A percentile compares a stretch with the other conserved stretches of the same genome.
phyloP scores from a whole-genome alignment of 1,284 basidiomycete species.

The Sanghuangporus sanghuang region DNA sequence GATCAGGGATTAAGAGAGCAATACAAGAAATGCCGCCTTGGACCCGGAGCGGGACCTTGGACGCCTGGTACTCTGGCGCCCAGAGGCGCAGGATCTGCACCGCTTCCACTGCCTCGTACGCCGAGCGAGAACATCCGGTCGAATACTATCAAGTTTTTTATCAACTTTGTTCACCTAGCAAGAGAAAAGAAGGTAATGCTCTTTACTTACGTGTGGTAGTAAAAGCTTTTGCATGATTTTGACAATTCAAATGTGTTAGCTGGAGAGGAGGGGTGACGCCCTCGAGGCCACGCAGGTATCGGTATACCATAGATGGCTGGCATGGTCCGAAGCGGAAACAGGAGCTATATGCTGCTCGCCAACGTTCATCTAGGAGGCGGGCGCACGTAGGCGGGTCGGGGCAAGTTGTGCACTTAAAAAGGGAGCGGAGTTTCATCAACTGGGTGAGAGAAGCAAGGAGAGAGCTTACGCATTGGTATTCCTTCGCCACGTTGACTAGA shows the following conservation, averaged over 20 bases:
- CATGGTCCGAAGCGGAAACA: conserved; percentile 87
- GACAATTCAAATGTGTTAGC: conserved; percentile 80
- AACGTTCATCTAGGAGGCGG: conserved; percentile 88
- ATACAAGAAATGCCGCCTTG: conserved; percentile 75
- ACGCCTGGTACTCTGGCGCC: conserved; percentile 58
- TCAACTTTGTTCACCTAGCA: conserved; percentile 2
- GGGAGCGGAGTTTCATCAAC: neutral
- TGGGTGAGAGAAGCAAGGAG: neutral
- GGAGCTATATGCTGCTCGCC: conserved; percentile 82
- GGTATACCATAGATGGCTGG: conserved; percentile 87
- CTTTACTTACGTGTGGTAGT: conserved; percentile 69
- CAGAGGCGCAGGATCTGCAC: conserved; percentile 42
- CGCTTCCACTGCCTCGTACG: conserved; percentile 63
- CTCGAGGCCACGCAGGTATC: conserved; percentile 77
- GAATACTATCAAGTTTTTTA: conserved; percentile 53
- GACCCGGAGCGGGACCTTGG: conserved; percentile 57
- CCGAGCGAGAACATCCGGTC: conserved; percentile 89
- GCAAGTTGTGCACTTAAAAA: conserved; percentile 68
- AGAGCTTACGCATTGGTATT: conserved; percentile 77
- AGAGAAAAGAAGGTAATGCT: neutral
- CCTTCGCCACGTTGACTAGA: conserved; percentile 78
- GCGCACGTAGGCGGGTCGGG: conserved; percentile 79
- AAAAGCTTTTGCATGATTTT: conserved; percentile 82
- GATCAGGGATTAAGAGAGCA: conserved; percentile 51
- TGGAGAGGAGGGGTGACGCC: conserved; percentile 77